phyloP scores from a whole-genome alignment of 768 basidiomycete species.

The Termitomyces heimii region DNA sequence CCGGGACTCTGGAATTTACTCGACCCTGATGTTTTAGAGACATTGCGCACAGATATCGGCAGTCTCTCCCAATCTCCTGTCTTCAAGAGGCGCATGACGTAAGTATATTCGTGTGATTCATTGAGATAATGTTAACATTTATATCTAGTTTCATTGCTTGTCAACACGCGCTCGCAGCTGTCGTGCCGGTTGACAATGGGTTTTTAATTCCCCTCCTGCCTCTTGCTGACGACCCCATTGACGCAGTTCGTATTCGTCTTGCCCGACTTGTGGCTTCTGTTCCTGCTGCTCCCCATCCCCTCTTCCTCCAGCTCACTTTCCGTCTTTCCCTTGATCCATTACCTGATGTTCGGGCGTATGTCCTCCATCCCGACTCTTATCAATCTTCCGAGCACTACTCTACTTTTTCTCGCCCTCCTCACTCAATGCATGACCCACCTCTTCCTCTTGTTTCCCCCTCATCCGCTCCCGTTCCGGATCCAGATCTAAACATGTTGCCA shows the following conservation, averaged over 20 bases:
- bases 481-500: neutral
- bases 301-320: conserved; percentile 33
- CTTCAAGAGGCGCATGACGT: conserved; percentile 70
- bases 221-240: conserved; percentile 61
- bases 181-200: conserved; percentile 34
- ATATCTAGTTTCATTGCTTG: conserved; percentile 64
- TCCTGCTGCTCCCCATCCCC: conserved; percentile 19
- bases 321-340: conserved; percentile 51
- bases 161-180: conserved; percentile 52
- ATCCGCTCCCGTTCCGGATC: neutral
- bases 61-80: conserved; percentile 39
- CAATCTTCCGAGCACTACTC: conserved; percentile 11
- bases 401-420: conserved; percentile 34
- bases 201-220: conserved; percentile 51
- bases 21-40: conserved; percentile 21
- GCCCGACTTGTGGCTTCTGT: conserved; percentile 58
- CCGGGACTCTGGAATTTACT: neutral
- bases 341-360: conserved; percentile 57
- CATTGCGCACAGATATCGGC: conserved; percentile 34
- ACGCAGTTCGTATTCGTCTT: conserved; percentile 82
- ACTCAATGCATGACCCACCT: neutral
- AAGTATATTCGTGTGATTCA: conserved; percentile 23
- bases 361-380: conserved; percentile 25
- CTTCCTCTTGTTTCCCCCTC: neutral
- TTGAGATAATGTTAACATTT: conserved; percentile 9